Conservation (phyloP, 192 early-diverging fungal species). For the Funneliformis mosseae region DNA sequence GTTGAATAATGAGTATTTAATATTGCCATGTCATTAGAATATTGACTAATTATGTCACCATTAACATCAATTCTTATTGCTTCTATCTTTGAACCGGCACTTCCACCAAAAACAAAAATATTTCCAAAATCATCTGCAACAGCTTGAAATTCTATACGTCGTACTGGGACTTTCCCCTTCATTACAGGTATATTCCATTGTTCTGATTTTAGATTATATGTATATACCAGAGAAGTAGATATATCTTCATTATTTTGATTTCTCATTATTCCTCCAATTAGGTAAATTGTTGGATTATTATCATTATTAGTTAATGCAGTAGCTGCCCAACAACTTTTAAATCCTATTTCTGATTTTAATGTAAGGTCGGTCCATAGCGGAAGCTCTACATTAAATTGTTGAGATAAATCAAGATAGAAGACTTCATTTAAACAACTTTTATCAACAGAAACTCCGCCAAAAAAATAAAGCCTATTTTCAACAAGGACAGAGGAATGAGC, state of each 20-base stretch:
- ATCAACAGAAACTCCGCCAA: background rate
- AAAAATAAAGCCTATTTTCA: background rate
- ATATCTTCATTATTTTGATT: background rate
- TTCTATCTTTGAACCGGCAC: background rate
- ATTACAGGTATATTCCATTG: background rate
- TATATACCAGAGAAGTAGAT: background rate
- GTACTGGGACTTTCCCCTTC: background rate
- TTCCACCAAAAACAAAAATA: conserved; percentile 17
- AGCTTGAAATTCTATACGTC: background rate
- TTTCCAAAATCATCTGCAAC: background rate
- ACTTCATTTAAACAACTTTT: background rate
- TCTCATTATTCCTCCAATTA: background rate
- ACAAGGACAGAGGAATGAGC: background rate
- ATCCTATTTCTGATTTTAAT: background rate
- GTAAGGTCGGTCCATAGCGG: background rate
- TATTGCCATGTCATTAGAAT: background rate
- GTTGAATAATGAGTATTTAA: background rate
- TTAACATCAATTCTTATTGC: background rate
- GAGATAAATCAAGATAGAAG: background rate
- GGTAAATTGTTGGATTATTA: background rate
- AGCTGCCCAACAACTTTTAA: background rate
- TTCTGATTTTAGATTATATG: background rate
- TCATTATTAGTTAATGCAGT: background rate
- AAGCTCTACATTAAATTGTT: background rate
- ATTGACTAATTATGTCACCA: background rate